A percentile compares a stretch with the other conserved stretches of the same genome.
These are phyloP conservation scores for Aphanomyces astaci DNA, from an alignment of 352 stramenopile genomes.

Conservation along the genomic window DNA sequence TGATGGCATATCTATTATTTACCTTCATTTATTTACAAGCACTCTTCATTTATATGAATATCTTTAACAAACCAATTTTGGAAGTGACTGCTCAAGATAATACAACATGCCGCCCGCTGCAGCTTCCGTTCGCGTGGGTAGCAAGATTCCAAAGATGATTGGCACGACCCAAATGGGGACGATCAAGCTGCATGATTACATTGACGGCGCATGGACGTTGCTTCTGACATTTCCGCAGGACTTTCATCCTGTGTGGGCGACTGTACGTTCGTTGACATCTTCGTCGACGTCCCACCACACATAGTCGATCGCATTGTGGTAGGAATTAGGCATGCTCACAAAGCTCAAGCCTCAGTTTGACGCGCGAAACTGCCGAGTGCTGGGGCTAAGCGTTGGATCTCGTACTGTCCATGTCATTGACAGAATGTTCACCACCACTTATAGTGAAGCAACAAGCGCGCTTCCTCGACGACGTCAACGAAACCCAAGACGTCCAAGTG, in stretches of 20 bases:
- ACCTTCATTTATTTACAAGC: too few species aligned
- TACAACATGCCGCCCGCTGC: conserved; percentile 24
- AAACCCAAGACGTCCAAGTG: conserved; percentile 71
- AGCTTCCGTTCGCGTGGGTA: conserved; percentile 51
- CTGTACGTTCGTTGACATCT: conserved; percentile 14
- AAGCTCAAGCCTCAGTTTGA: conserved; percentile 76
- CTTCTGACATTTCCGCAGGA: conserved; percentile 63
- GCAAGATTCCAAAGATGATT: conserved; percentile 64
- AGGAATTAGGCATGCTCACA: conserved; percentile 65
- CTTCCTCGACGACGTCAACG: conserved; percentile 69
- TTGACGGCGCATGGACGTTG: conserved; percentile 58
- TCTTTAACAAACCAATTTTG: too few species aligned
- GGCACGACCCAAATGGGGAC: conserved; percentile 61
- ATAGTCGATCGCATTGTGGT: too few species aligned
- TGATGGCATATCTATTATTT: too few species aligned
- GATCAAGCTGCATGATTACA: conserved; percentile 62
- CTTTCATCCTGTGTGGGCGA: conserved; percentile 67
- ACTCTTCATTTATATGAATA: too few species aligned
- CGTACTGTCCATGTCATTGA: background rate
- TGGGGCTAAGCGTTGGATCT: conserved; percentile 43
- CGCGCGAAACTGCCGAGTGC: conserved; percentile 55
- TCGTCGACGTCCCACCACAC: too few species aligned
- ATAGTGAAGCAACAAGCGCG: conserved; percentile 33
- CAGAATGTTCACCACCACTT: background rate
- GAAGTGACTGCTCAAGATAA: conserved; percentile 3